Evolutionary conservation across 106 monocot species (phyloP).

Genomic region (Cymbidium sinense): DNA sequence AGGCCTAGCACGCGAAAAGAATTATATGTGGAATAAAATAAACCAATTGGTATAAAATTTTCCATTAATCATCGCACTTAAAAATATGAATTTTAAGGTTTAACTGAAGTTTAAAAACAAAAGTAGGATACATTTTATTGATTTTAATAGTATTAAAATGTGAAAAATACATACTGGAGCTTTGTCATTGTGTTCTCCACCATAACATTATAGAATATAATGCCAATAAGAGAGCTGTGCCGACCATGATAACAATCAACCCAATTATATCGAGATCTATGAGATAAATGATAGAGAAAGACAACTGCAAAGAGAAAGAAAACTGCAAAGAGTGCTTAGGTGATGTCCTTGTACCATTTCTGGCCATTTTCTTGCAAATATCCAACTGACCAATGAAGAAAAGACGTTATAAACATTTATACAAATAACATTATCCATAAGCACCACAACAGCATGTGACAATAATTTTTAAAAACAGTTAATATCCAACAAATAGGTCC

Average conservation of each 20-base stretch:
- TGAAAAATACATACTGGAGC: conserved; percentile 76
- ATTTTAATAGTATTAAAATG: background rate
- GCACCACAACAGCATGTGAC: background rate
- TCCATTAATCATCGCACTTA: background rate
- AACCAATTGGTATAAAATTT: background rate
- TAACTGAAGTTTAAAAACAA: background rate
- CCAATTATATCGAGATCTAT: conserved; percentile 72
- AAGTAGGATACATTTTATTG: background rate
- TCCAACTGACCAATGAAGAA: conserved; percentile 61
- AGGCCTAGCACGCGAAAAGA: background rate
- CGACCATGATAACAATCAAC: conserved; percentile 88
- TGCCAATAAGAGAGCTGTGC: conserved; percentile 76
- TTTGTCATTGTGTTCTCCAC: conserved; percentile 99
- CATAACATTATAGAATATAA: conserved; percentile 99
- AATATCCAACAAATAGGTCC: background rate
- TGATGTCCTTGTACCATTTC: conserved; percentile 61
- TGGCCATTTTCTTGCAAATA: conserved; percentile 99
- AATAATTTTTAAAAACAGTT: background rate
- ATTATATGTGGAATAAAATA: background rate
- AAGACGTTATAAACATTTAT: background rate
- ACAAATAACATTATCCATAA: background rate
- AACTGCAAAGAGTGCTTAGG: conserved; percentile 51
- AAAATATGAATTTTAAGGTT: background rate
- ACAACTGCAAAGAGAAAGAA: conserved; percentile 51
- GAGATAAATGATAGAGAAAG: conserved; percentile 79